phyloP scores from a whole-genome alignment of 1,139 yeast species.

The Geotrichum bryndzae region DNA sequence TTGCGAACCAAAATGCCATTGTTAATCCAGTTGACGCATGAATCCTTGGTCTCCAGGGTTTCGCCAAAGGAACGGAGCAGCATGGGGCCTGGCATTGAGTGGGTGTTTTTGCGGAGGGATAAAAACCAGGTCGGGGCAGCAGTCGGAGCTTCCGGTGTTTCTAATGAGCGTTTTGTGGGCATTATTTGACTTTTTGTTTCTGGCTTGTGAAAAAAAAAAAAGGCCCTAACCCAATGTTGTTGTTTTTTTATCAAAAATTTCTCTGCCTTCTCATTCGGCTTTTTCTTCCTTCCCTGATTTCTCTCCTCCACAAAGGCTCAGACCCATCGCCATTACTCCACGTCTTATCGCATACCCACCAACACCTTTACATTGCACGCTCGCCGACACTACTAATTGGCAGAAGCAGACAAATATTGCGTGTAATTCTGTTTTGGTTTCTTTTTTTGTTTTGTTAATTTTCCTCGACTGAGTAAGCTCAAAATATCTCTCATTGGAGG shows the following conservation, averaged over 20 bases:
- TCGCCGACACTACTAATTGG: not conserved
- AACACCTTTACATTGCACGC: not conserved
- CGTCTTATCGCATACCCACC: not conserved
- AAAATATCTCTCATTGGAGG: slow-evolving; percentile 51
- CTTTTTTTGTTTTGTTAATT: not conserved
- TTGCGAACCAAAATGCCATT: slow-evolving; percentile 48
- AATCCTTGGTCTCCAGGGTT: slow-evolving; percentile 5
- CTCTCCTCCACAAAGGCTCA: not conserved
- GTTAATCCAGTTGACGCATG: slow-evolving; percentile 41
- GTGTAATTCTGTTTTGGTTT: not conserved
- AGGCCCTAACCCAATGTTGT: not conserved
- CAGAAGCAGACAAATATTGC: not conserved
- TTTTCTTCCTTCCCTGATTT: not conserved
- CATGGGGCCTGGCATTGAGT: not conserved
- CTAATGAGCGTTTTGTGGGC: not conserved
- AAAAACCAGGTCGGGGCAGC: not conserved
- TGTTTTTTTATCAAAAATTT: not conserved
- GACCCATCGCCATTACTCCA: not conserved
- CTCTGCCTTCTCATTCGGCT: not conserved
- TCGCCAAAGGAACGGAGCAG: slow-evolving; percentile 8
- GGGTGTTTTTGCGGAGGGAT: not conserved
- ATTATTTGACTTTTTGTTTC: not conserved
- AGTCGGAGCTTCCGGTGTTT: not conserved
- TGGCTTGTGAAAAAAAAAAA: not conserved
- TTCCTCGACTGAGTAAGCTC: slow-evolving; percentile 40